Conservation (phyloP, 1,284 basidiomycete genomes). For the Ustilago loliicola region DNA sequence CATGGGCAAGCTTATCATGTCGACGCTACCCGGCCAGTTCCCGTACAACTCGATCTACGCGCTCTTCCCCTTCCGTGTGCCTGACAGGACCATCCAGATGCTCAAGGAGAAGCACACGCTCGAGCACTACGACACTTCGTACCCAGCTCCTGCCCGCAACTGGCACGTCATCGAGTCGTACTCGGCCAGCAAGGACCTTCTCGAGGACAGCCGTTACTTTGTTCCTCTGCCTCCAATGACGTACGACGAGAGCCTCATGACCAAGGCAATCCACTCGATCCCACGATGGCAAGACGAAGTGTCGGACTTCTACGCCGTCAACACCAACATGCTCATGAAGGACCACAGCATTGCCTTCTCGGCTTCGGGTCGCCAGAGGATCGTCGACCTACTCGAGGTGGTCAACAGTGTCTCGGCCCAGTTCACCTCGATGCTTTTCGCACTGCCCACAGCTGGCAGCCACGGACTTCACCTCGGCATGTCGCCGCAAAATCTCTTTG, state of each 20-base stretch:
- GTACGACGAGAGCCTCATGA: constrained; percentile 46
- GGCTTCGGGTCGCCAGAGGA: constrained; percentile 24
- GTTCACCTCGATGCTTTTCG: constrained; percentile 48
- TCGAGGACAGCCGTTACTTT: constrained; percentile 45
- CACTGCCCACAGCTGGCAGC: constrained; percentile 36
- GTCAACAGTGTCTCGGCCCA: constrained; percentile 47
- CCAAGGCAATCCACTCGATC: constrained; percentile 41
- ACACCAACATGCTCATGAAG: constrained; percentile 28
- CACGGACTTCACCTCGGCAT: constrained; percentile 43
- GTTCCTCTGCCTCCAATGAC: constrained; percentile 30
- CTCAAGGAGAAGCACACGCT: constrained; percentile 76
- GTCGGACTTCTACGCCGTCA: constrained; percentile 33
- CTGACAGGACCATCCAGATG: constrained; percentile 72
- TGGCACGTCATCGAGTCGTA: constrained; percentile 51
- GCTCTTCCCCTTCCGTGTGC: constrained; percentile 80
- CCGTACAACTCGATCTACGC: constrained; percentile 53
- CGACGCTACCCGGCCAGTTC: constrained; percentile 49
- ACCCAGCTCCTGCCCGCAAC: constrained; percentile 26
- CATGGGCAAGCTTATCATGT: constrained; percentile 54
- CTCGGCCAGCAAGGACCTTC: constrained; percentile 39
- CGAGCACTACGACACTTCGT: constrained; percentile 73
- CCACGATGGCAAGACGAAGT: constrained; percentile 40
- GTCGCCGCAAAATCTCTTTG: constrained; percentile 32
- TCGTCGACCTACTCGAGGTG: constrained; percentile 48
- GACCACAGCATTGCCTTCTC: constrained; percentile 26